Evolutionary conservation across 148 eudicot genomes (phyloP).

Genomic region (Nepenthes mirabilis): DNA sequence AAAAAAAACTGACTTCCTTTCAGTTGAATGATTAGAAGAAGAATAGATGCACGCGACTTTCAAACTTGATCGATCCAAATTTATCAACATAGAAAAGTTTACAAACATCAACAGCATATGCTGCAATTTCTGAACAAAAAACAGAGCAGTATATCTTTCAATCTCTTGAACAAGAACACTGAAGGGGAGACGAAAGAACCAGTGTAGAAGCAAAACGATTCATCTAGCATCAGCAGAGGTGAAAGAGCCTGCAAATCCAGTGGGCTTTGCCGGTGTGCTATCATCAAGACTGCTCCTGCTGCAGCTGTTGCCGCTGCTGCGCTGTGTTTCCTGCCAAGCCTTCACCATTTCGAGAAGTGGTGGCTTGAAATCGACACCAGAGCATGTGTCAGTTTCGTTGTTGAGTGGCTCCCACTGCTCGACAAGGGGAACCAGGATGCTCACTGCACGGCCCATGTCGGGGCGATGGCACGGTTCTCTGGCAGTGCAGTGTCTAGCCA

Average conservation of each 20-base stretch:
- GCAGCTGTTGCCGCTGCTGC: conserved; percentile 13
- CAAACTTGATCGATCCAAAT: too few species aligned
- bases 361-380: conserved; percentile 22
- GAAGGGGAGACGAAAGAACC: too few species aligned
- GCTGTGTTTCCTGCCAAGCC: conserved; percentile 45
- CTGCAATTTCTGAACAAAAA: too few species aligned
- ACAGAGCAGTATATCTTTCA: too few species aligned
- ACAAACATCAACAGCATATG: too few species aligned
- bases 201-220: neutral
- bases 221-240: conserved; percentile 59
- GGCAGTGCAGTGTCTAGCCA: conserved; percentile 71
- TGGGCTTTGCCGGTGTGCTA: conserved; percentile 54
- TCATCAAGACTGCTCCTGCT: conserved; percentile 42
- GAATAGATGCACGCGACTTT: too few species aligned
- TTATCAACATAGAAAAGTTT: too few species aligned
- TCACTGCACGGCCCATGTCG: conserved; percentile 69
- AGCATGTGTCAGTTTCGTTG: conserved; percentile 27
- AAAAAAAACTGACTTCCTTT: too few species aligned
- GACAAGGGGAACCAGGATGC: conserved; percentile 40
- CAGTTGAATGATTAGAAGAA: too few species aligned
- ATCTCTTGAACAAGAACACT: too few species aligned
- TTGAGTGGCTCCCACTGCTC: conserved; percentile 58
- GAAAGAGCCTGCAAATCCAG: conserved; percentile 60
- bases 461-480: conserved; percentile 75
- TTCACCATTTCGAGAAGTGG: conserved; percentile 48